A percentile compares a stretch with the other conserved stretches of the same genome.
These are phyloP conservation scores for Moesziomyces sp. DNA, from an alignment of 1,284 basidiomycete genomes.

Conservation along the genomic window DNA sequence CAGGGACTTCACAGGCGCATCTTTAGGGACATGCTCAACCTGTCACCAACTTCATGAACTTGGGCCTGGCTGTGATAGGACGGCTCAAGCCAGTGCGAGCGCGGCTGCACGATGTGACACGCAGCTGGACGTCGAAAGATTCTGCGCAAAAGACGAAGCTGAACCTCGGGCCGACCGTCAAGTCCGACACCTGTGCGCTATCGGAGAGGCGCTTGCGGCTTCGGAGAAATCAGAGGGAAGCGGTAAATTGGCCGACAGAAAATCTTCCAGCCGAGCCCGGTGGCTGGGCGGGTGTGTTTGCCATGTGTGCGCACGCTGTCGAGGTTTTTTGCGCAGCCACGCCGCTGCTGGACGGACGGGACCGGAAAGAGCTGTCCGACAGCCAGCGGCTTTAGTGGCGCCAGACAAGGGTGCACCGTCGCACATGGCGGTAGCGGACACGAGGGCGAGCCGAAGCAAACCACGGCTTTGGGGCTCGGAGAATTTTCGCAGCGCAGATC, in stretches of 20 bases:
- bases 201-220: constrained; percentile 2
- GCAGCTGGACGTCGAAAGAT: neutral
- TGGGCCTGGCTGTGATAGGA: neutral
- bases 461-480: neutral
- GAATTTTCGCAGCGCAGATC: constrained; percentile 2
- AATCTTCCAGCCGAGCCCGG: neutral
- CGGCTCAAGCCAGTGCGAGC: neutral
- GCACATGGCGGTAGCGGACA: neutral
- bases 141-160: neutral
- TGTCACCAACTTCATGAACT: neutral
- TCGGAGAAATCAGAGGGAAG: constrained; percentile 12
- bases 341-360: neutral
- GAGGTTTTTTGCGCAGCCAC: too few species aligned
- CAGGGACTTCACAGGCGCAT: neutral
- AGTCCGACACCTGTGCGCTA: constrained; percentile 16
- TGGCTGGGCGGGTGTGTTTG: too few species aligned
- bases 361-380: neutral
- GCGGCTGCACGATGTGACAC: neutral
- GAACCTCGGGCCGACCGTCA: constrained; percentile 16
- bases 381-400: neutral
- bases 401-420: neutral
- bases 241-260: constrained; percentile 7
- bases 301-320: neutral
- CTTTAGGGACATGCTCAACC: too few species aligned
- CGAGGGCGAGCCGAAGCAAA: neutral